Percentiles rank a stretch among this genome's conserved stretches.
phyloP scores from a whole-genome alignment of 371 early-diverging fungal species.

The Aphelidium insulamus region DNA sequence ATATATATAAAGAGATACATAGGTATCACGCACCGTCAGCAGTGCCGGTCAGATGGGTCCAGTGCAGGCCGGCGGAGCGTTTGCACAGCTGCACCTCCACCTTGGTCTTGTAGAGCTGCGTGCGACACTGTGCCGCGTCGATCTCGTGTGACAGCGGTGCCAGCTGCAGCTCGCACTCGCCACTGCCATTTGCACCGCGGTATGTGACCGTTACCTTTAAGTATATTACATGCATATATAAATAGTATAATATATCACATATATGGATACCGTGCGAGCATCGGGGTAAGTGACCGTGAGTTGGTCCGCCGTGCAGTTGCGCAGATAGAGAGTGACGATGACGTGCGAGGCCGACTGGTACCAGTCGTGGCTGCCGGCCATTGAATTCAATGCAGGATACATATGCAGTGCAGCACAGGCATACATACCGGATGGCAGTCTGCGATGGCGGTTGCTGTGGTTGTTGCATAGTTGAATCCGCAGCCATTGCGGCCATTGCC shows the following conservation, averaged over 20 bases:
- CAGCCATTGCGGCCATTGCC: too few species aligned
- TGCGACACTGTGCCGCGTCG: constrained; percentile 38
- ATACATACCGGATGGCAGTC: too few species aligned
- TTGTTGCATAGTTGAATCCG: too few species aligned
- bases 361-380: constrained; percentile 96
- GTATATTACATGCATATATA: constrained; percentile 5
- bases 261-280: constrained; percentile 11
- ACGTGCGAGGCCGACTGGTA: constrained; percentile 80
- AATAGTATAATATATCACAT: background rate
- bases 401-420: too few species aligned
- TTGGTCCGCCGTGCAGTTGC: constrained; percentile 44
- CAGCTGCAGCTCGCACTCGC: constrained; percentile 53
- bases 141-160: constrained; percentile 59
- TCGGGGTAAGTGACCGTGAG: constrained; percentile 38
- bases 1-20: background rate
- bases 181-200: constrained; percentile 41
- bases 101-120: constrained; percentile 61
- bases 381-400: too few species aligned
- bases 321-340: constrained; percentile 67
- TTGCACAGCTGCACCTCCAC: constrained; percentile 82
- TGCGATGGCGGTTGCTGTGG: too few species aligned
- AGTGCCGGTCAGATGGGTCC: constrained; percentile 57
- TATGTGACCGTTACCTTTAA: constrained; percentile 54
- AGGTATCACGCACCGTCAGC: constrained; percentile 15
- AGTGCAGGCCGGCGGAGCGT: constrained; percentile 34